These are phyloP conservation scores for Selaginella moellendorffii DNA, from an alignment of 75 land plant species.

Conservation along the genomic window DNA sequence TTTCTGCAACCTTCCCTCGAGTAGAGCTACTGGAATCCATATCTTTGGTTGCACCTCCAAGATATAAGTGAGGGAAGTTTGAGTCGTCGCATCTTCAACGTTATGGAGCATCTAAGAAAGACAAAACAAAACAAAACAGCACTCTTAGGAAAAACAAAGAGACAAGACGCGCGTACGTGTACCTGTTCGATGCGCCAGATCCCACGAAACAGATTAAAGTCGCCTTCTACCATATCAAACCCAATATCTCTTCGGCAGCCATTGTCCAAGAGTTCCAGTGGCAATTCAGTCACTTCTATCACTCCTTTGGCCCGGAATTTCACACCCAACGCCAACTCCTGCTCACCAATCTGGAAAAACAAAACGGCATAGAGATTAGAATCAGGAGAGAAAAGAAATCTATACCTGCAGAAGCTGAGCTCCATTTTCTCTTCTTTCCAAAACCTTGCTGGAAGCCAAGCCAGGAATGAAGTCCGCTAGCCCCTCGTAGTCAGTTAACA, in stretches of 20 bases:
- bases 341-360: constrained; percentile 57
- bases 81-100: not conserved
- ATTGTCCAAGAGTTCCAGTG: constrained; percentile 28
- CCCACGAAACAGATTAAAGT: constrained; percentile 67
- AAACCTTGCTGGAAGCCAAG: constrained; percentile 50
- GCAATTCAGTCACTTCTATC: constrained; percentile 56
- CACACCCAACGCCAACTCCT: constrained; percentile 55
- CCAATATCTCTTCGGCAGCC: constrained; percentile 47
- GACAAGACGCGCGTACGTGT: not conserved
- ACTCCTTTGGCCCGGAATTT: constrained; percentile 79
- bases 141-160: no score
- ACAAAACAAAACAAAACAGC: no score
- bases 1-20: constrained; percentile 54
- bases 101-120: not conserved
- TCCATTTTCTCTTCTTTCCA: constrained; percentile 37
- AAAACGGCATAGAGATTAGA: not conserved
- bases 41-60: constrained; percentile 69
- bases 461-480: constrained; percentile 75
- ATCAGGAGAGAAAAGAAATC: not conserved
- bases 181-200: constrained; percentile 79
- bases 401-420: constrained; percentile 63
- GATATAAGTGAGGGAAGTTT: constrained; percentile 39
- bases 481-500: constrained; percentile 66
- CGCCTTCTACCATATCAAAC: constrained; percentile 83
- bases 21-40: constrained; percentile 66